Evolutionary conservation across 495 filamentous ascomycete genomes (phyloP).

Genomic region (Venustampulla echinocandica): DNA sequence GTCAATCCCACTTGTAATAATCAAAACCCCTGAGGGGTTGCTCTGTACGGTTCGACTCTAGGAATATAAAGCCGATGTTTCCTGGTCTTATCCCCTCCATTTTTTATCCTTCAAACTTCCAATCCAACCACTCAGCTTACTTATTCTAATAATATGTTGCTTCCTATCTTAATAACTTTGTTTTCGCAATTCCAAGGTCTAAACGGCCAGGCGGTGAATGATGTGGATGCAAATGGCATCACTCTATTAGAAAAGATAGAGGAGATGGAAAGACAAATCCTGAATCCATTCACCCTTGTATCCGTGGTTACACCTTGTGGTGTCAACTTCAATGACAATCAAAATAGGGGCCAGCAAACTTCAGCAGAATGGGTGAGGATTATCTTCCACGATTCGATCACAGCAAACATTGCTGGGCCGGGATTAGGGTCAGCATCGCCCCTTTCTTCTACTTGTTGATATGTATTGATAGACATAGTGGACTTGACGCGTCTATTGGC

Average conservation of each 20-base stretch:
- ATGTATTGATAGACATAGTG: slow-evolving; percentile 8
- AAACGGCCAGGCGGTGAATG: background rate
- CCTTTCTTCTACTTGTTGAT: background rate
- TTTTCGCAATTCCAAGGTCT: slow-evolving; percentile 5
- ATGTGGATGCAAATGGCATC: slow-evolving; percentile 16
- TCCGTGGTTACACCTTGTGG: slow-evolving; percentile 10
- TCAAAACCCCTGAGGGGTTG: background rate
- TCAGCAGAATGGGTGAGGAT: slow-evolving; percentile 38
- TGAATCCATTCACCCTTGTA: slow-evolving; percentile 8
- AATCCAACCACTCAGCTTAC: background rate
- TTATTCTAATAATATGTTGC: slow-evolving; percentile 5
- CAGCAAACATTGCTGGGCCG: slow-evolving; percentile 17
- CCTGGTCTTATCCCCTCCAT: background rate
- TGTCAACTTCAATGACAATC: slow-evolving; percentile 7
- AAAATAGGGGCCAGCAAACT: slow-evolving; percentile 15
- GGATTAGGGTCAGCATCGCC: slow-evolving; percentile 18
- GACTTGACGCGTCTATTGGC: slow-evolving; percentile 28
- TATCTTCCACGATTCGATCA: slow-evolving; percentile 33
- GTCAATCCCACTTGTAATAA: background rate
- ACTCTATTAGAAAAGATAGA: slow-evolving; percentile 11
- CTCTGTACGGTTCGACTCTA: background rate
- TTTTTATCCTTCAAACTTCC: background rate
- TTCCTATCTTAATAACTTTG: slow-evolving; percentile 7
- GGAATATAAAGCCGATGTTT: background rate
- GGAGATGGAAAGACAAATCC: slow-evolving; percentile 10